Evolutionary conservation across 2,329 filamentous ascomycete genomes (phyloP), one percentile per base, ranked within the genome.

Genomic region (Ophiostoma populinum): DNA sequence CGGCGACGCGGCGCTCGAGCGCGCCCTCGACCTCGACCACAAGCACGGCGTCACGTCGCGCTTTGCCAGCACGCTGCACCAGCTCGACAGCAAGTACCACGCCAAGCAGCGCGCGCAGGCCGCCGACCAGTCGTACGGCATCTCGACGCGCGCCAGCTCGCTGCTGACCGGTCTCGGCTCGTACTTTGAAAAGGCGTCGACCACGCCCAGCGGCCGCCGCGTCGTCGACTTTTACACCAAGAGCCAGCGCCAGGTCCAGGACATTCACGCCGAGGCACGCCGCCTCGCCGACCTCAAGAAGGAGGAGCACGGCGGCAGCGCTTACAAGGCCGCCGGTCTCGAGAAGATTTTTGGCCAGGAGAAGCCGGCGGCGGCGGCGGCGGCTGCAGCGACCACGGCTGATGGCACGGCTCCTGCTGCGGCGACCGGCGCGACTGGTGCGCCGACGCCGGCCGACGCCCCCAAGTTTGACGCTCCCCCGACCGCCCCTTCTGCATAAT

Each of bases 161-260:
- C 52, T 76, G 40, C 59, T 70, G 40, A 64, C 65, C 27, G 80
- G 82, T 22, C 54, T 95, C 41, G 65, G 65, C 55, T 83, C 78
- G 10, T 98, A 95, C 70, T 95, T 94, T 52, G 87, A 95, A 61
- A 92, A 92, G 68, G 87, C 87, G 2, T 63, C 76, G 38, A 77
- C 68, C 53, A 92, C 85, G 0, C 83, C 85, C 8, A 92, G 85
- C 2, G 90, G 90, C 47, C 74, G 86, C 63, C 83, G 79, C 59
- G 61, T 98, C 41, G 79, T 81, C 46, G 65, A 76, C 43, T 98
- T 98, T 61, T 98, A 98, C 60, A 68, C 75, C 7, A 66, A 82
- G 46, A 71, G 80, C 43, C 75, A 79, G 54, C 83, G 83, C 61
- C 86, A 95, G 59, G 85, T 94, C 21, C 67, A 83, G 48, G 90